These are phyloP conservation scores for Aspergillus piperis DNA, from an alignment of 2,329 filamentous ascomycete genomes.

Conservation along the genomic window DNA sequence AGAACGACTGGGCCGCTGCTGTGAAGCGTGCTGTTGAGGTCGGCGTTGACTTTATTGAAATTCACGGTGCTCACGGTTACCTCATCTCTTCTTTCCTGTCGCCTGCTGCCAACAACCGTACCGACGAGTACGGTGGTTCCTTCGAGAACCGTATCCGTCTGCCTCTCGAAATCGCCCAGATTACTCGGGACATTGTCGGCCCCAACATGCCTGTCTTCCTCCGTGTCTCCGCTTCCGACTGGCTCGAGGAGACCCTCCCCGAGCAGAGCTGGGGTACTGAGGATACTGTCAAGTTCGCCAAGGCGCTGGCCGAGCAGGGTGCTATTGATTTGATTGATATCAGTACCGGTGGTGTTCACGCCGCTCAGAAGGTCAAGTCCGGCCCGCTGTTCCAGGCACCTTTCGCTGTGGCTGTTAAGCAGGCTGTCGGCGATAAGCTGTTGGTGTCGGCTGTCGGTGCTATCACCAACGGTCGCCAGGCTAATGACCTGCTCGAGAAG, in stretches of 20 bases:
- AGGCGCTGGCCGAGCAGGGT: conserved; percentile 68
- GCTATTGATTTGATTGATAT: conserved; percentile 79
- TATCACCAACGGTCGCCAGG: conserved; percentile 69
- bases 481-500: conserved; percentile 60
- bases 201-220: conserved; percentile 70
- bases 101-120: conserved; percentile 69
- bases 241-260: conserved; percentile 63
- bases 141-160: conserved; percentile 68
- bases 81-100: conserved; percentile 70
- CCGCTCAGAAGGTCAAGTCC: conserved; percentile 43
- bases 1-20: conserved; percentile 62
- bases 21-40: conserved; percentile 64
- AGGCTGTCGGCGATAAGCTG: conserved; percentile 70
- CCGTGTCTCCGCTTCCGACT: conserved; percentile 73
- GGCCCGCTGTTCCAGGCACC: conserved; percentile 72
- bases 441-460: conserved; percentile 73
- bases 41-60: conserved; percentile 76
- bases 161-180: conserved; percentile 66
- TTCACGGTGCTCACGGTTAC: conserved; percentile 80
- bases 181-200: conserved; percentile 64
- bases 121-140: conserved; percentile 55
- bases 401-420: conserved; percentile 71
- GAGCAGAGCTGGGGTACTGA: conserved; percentile 67
- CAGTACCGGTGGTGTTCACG: conserved; percentile 71
- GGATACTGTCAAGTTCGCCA: conserved; percentile 65